Conservation (phyloP, 345 rosid species). For the Viola odorata region DNA sequence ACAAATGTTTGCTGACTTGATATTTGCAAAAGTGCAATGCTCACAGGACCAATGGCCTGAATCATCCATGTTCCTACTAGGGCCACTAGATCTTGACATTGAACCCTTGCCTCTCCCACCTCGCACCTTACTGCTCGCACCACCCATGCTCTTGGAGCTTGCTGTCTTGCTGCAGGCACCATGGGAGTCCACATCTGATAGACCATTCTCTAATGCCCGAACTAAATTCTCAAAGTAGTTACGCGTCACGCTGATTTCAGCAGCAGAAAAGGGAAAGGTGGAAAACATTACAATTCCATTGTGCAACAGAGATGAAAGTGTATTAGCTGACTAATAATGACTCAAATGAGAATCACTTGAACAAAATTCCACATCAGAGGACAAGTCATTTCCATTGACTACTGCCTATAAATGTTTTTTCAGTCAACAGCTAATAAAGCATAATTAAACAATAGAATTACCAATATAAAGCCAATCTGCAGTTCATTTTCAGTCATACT, state of each 20-base stretch:
- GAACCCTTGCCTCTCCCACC: conserved; percentile 40
- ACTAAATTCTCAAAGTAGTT: conserved; percentile 84
- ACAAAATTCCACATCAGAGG: no score
- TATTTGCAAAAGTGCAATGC: conserved; percentile 62
- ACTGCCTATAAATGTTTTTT: no score
- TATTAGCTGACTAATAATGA: no score
- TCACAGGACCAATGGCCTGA: conserved; percentile 74
- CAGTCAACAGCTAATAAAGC: no score
- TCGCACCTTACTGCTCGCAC: conserved; percentile 20
- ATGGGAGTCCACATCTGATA: conserved; percentile 61
- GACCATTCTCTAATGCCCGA: conserved; percentile 72
- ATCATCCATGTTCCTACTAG: conserved; percentile 38
- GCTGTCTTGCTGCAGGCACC: conserved; percentile 45
- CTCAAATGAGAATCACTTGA: no score
- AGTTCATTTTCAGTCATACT: no score
- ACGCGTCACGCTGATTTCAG: conserved; percentile 59
- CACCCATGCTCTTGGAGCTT: conserved; percentile 42
- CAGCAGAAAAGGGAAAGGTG: no score
- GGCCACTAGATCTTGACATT: conserved; percentile 51
- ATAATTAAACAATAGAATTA: no score
- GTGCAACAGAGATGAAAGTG: neutral
- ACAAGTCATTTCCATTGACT: no score
- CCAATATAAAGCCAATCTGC: no score
- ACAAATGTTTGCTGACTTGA: conserved; percentile 48
- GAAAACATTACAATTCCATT: neutral